Evolutionary conservation across 345 rosid species (phyloP).

Genomic region (Garcia nutans): DNA sequence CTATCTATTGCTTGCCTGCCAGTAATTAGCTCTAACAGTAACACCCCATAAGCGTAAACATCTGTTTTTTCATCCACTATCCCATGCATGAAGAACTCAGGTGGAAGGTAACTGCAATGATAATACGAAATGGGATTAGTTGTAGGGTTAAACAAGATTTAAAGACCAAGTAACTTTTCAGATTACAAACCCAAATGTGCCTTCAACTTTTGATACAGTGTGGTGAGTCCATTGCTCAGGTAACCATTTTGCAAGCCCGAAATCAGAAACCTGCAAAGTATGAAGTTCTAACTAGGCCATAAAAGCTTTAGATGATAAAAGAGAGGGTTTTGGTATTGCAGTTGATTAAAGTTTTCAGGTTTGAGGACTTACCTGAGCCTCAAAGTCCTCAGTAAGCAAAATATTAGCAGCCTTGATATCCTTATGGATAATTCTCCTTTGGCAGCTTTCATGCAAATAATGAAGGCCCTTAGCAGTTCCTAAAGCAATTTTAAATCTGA

Average conservation of each 20-base stretch:
- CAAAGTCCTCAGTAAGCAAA: slow-evolving; percentile 78
- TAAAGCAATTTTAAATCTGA: slow-evolving; percentile 64
- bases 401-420: slow-evolving; percentile 93
- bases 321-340: not conserved
- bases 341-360: slow-evolving; percentile 4
- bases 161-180: slow-evolving; percentile 10
- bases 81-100: slow-evolving; percentile 91
- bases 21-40: slow-evolving; percentile 76
- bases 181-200: slow-evolving; percentile 82
- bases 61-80: slow-evolving; percentile 92
- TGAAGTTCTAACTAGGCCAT: slow-evolving; percentile 12
- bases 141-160: not conserved
- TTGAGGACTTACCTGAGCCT: slow-evolving; percentile 56
- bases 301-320: not conserved
- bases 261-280: slow-evolving; percentile 78
- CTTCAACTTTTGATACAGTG: slow-evolving; percentile 71
- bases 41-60: slow-evolving; percentile 86
- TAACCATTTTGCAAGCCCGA: slow-evolving; percentile 94
- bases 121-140: slow-evolving; percentile 13
- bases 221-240: slow-evolving; percentile 96
- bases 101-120: slow-evolving; percentile 71
- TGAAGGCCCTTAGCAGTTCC: slow-evolving; percentile 82
- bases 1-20: slow-evolving; percentile 80
- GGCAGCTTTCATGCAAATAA: slow-evolving; percentile 90
- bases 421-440: slow-evolving; percentile 88